Conservation (phyloP, 2,329 filamentous ascomycete genomes). For the Zasmidium cellare region DNA sequence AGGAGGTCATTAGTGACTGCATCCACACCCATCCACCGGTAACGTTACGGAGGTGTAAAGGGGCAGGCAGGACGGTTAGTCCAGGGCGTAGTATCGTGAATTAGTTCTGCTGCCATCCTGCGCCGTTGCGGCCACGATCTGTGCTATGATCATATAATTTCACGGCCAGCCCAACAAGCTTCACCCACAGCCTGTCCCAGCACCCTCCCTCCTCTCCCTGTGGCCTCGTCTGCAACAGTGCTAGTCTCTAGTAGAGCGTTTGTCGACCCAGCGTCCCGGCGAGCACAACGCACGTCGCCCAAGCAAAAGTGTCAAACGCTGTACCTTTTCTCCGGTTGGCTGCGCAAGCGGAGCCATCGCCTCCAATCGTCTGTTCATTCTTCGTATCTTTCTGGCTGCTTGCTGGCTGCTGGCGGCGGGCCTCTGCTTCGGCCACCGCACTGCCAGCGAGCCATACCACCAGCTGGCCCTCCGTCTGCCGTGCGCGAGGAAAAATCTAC, state of each 20-base stretch:
- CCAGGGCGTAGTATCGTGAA: too few relatives aligned
- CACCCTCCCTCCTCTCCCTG: too few relatives aligned
- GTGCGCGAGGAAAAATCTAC: not conserved
- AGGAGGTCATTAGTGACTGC: conserved; percentile 1
- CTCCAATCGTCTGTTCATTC: not conserved
- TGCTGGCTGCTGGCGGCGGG: not conserved
- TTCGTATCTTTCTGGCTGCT: not conserved
- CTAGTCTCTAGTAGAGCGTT: not conserved
- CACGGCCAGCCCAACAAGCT: too few relatives aligned
- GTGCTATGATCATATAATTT: too few relatives aligned
- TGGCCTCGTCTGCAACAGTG: too few relatives aligned
- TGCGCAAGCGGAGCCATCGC: not conserved
- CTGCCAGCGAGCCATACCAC: not conserved
- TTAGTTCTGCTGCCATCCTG: too few relatives aligned
- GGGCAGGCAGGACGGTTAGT: too few relatives aligned
- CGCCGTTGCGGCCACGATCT: too few relatives aligned
- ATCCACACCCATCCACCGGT: too few relatives aligned
- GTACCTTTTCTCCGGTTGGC: conserved; percentile 4
- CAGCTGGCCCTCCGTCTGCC: not conserved
- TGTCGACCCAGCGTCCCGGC: not conserved
- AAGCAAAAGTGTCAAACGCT: conserved; percentile 1
- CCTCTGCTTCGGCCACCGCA: not conserved
- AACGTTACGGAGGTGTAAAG: too few relatives aligned
- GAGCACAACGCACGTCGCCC: not conserved
- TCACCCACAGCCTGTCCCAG: too few relatives aligned